phyloP scores from a whole-genome alignment of 75 land plant species.

The Gnetum montanum region DNA sequence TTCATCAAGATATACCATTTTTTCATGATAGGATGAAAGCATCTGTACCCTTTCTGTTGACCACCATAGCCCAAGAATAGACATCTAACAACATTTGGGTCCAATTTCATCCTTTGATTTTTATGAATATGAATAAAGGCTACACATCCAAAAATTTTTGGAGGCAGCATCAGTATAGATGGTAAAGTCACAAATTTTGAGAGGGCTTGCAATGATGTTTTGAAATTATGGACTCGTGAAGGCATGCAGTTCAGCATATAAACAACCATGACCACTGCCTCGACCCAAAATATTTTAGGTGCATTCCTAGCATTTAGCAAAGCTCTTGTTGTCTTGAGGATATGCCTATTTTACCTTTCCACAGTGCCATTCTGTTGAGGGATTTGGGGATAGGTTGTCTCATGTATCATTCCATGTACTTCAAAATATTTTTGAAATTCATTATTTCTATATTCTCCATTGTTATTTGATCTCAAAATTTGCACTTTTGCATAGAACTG shows the following conservation, averaged over 20 bases:
- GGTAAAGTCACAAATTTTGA: neutral
- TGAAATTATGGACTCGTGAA: neutral
- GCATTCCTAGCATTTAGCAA: constrained; percentile 10
- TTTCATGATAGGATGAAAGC: neutral
- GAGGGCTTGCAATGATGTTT: constrained; percentile 8
- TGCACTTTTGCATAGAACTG: constrained; percentile 2
- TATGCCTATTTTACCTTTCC: constrained; percentile 18
- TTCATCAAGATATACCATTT: neutral
- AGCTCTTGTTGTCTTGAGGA: constrained; percentile 13
- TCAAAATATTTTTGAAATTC: constrained; percentile 1
- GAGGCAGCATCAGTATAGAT: neutral
- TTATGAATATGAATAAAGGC: neutral
- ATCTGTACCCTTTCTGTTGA: neutral
- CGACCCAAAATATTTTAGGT: constrained; percentile 5
- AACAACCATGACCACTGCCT: constrained; percentile 7
- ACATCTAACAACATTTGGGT: neutral
- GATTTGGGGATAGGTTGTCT: constrained; percentile 8
- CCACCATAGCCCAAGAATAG: neutral
- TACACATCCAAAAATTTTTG: neutral
- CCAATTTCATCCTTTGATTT: neutral
- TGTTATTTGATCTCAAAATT: constrained; percentile 13
- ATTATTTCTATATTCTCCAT: constrained; percentile 12
- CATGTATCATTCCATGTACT: constrained; percentile 10
- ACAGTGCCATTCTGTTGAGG: constrained; percentile 31
- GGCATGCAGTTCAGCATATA: constrained; percentile 14